Base-by-base conservation (phyloP, 352 stramenopile genomes). In the Halophytophthora polymorphica region DNA sequence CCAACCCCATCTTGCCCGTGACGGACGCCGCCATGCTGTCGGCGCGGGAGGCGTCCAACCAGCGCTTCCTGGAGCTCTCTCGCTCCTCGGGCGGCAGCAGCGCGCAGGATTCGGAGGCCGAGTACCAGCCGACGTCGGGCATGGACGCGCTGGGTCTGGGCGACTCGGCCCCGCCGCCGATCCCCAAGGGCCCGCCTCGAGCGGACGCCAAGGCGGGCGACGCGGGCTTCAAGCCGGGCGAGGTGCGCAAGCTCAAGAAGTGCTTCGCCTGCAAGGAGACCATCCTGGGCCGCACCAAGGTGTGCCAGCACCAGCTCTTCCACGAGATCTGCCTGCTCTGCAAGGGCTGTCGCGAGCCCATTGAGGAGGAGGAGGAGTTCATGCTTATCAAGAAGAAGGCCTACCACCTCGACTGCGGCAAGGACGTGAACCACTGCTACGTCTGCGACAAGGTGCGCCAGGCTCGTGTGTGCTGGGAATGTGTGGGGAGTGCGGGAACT, bases 261-360 rank as follows among this genome's bases (percentile, higher is more conserved):
- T 93, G 82, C 60, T 80, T 65, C 39, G 82, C 79, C 15, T 93
- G 82, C 56, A 87, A 88, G 49, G 82, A 93, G 54, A 93, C 82
- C 12, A 93, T 93, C 61, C 55, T 93, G 21, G 82, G 82, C 18
- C 79, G 77, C 53, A 90, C 79, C 34, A 88, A 88, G 60, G 76
- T 63, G 34, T 81, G 75, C 41, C 81, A 88, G 56, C 66, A 73
- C 58, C 71, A 93, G 50, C 88, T 93, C 50, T 93, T 90, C 54
- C 82, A 93, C 64, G 82, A 93, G 54, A 89, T 90, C 41, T 93
- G 82, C 58, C 61, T 93, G 45, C 61, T 90, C 28, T 90, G 82
- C 25, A 78, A 76, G 38, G 73, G 71, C 6, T 93, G 82, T 50
- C 77, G 82, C 18, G 82, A 89, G 34, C 63, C 71, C 15, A 93